These are phyloP conservation scores for Metarhizium anisopliae DNA, from an alignment of 2,329 filamentous ascomycete genomes.

Conservation along the genomic window DNA sequence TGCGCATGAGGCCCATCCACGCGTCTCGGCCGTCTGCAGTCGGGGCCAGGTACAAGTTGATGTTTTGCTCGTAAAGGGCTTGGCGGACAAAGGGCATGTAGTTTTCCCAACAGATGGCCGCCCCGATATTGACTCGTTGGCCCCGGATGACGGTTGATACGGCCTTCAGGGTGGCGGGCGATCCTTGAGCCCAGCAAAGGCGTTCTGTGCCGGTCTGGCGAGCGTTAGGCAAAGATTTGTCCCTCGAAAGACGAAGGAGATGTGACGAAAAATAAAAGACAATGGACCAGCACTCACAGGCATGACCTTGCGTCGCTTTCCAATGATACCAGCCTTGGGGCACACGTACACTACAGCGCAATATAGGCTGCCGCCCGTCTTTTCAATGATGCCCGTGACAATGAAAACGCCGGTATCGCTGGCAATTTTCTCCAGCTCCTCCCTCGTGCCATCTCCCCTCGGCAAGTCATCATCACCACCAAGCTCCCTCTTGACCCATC, in stretches of 20 bases:
- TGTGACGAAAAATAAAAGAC: neutral
- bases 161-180: constrained; percentile 67
- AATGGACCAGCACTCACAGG: constrained; percentile 45
- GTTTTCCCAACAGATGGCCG: constrained; percentile 94
- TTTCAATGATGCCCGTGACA: constrained; percentile 72
- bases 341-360: constrained; percentile 78
- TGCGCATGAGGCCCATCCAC: constrained; percentile 77
- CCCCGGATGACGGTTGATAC: constrained; percentile 73
- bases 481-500: constrained; percentile 59
- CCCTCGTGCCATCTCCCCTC: constrained; percentile 56
- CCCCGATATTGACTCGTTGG: constrained; percentile 68
- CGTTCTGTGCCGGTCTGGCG: constrained; percentile 68
- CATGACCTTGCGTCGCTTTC: constrained; percentile 88
- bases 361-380: constrained; percentile 72
- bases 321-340: constrained; percentile 61
- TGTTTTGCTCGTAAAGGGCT: constrained; percentile 77
- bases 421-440: constrained; percentile 69
- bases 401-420: constrained; percentile 73
- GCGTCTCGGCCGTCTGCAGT: constrained; percentile 79
- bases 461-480: constrained; percentile 23
- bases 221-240: neutral
- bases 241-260: neutral
- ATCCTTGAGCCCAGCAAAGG: constrained; percentile 82
- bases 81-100: constrained; percentile 89
- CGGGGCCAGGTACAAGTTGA: constrained; percentile 85